Evolutionary conservation across 441 rosid species (phyloP), one percentile per base, ranked within the genome.

Genomic region (Codiaeum variegatum): DNA sequence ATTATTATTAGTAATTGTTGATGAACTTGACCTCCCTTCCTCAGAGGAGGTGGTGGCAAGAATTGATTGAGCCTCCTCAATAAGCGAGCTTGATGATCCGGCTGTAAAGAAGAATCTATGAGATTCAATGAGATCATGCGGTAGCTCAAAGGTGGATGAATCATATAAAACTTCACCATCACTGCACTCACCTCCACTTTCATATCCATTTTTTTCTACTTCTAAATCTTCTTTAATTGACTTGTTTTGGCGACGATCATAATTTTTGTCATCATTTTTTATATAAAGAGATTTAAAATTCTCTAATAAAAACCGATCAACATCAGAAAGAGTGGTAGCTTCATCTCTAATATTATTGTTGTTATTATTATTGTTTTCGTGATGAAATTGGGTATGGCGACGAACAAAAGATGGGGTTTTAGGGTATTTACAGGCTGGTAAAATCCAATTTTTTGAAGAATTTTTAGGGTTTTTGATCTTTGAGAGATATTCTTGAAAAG

Each of bases 211-310:
- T 77, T 40, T 49, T 75, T 32, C 71, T 38, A 29, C 69, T 26
- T 63, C 64, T 55, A 44, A n/a, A 3, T 71, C 26, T 2, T 19
- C 54, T 12, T 6, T 29, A 16, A 3, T 1, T 46, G 3, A 4
- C 18, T 5, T 55, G 40, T 15, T n/a, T 34, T 18, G 59, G 26
- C 1, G 10, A 1, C 44, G 44, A 40, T 11, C 12, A 11, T 40
- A 40, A 40, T 40, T 49, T 15, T 73, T 83, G 0, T 77, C 78
- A 0, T 78, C 85, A 18, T 86, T 90, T 2, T 70, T 64, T 55
- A 89, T 67, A 72, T 88, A 90, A 38, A 94, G 88, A 24, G 98
- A 90, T 67, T 75, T 86, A 78, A 94, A 94, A 78, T 94, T 94
- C 80, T 94, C 95, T 13, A 79, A 83, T 32, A 92, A 88, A 81